phyloP scores from a whole-genome alignment of 1,284 basidiomycete species.

The Kalmanozyma brasiliensis region DNA sequence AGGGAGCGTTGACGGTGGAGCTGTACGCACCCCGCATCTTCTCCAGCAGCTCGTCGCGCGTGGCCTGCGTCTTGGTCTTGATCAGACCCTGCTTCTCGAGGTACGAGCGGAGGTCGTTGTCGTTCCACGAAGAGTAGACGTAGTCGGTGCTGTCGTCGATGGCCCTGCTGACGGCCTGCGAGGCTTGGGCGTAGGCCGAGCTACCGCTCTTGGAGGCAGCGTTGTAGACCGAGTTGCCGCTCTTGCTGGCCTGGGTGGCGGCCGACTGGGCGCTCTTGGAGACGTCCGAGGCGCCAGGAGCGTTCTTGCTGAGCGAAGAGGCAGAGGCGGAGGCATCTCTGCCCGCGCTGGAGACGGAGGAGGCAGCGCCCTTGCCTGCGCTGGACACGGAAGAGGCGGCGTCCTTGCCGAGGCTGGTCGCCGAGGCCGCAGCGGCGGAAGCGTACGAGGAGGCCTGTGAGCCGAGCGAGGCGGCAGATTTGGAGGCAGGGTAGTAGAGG shows the following conservation, averaged over 20 bases:
- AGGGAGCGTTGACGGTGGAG: slow-evolving; percentile 58
- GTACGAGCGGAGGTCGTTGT: slow-evolving; percentile 55
- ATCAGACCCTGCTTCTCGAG: slow-evolving; percentile 57
- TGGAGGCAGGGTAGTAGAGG: slow-evolving; percentile 54
- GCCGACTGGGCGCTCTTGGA: slow-evolving; percentile 47
- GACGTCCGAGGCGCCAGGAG: slow-evolving; percentile 29
- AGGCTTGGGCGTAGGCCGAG: slow-evolving; percentile 53
- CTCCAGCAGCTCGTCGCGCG: slow-evolving; percentile 57
- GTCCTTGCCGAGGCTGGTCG: slow-evolving; percentile 23
- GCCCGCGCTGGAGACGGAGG: slow-evolving; percentile 19
- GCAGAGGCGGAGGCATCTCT: slow-evolving; percentile 28
- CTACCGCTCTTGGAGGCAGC: slow-evolving; percentile 52
- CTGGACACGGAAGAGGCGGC: slow-evolving; percentile 27
- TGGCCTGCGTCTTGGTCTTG: slow-evolving; percentile 57
- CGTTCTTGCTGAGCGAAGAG: slow-evolving; percentile 34
- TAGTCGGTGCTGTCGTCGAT: slow-evolving; percentile 64
- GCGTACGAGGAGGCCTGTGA: slow-evolving; percentile 54
- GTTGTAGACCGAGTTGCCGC: slow-evolving; percentile 33
- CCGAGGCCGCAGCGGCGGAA: slow-evolving; percentile 25
- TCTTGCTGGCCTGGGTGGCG: slow-evolving; percentile 45
- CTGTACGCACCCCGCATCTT: slow-evolving; percentile 56
- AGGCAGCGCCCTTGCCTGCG: slow-evolving; percentile 21
- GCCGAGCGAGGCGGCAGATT: slow-evolving; percentile 44
- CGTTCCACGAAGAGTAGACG: slow-evolving; percentile 64
- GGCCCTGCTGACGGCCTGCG: slow-evolving; percentile 24